Conservation (phyloP, 345 rosid species). For the Alliaria petiolata region DNA sequence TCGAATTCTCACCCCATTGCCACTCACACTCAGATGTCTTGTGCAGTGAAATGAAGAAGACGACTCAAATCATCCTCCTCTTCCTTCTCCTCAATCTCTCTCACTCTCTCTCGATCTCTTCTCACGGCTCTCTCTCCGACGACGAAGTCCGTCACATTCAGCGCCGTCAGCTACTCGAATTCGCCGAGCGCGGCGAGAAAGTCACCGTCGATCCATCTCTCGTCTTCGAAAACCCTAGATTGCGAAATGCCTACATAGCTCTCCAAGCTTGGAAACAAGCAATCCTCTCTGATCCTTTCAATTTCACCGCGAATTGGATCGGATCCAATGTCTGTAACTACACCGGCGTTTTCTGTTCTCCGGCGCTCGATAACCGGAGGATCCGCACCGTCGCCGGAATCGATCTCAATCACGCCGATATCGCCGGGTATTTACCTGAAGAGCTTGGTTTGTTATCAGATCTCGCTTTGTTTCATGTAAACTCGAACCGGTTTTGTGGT, state of each 20-base stretch:
- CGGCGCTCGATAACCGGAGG: constrained; percentile 43
- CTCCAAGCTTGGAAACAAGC: constrained; percentile 86
- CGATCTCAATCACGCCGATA: constrained; percentile 80
- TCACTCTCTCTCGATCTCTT: constrained; percentile 24
- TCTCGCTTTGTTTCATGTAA: constrained; percentile 79
- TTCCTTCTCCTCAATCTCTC: constrained; percentile 26
- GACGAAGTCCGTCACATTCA: constrained; percentile 56
- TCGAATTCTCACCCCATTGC: constrained; percentile 8
- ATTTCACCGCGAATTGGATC: constrained; percentile 54
- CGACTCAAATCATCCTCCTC: constrained; percentile 25
- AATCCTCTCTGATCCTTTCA: constrained; percentile 67
- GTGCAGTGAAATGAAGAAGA: constrained; percentile 78
- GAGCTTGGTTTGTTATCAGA: constrained; percentile 69
- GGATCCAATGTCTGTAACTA: constrained; percentile 63
- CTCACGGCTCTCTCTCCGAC: constrained; percentile 51
- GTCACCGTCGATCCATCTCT: constrained; percentile 67
- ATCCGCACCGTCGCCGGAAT: constrained; percentile 72
- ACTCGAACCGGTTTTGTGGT: constrained; percentile 74
- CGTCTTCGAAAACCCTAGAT: constrained; percentile 51
- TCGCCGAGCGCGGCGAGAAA: constrained; percentile 62
- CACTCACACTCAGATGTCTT: constrained; percentile 49
- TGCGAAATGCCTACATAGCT: constrained; percentile 63
- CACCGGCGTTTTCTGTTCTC: constrained; percentile 54
- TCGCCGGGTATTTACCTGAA: constrained; percentile 75
- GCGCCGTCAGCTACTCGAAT: constrained; percentile 82